These are phyloP conservation scores for Cavenderia fasciculata DNA, from an alignment of 78 protist genomes.

Conservation along the genomic window DNA sequence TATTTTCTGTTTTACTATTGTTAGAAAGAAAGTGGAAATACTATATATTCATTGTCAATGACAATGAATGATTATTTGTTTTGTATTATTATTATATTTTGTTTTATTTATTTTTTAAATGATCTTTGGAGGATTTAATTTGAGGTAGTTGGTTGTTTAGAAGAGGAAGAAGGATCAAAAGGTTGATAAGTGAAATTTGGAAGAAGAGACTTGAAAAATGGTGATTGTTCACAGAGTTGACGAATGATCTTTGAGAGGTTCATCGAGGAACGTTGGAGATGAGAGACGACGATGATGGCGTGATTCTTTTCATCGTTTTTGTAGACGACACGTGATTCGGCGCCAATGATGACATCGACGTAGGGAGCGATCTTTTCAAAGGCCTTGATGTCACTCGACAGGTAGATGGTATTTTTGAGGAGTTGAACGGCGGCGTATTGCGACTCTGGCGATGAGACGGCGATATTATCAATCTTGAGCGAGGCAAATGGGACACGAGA, in stretches of 20 bases:
- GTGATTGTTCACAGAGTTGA: not conserved
- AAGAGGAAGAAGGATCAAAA: no score
- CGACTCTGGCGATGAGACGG: not conserved
- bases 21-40: no score
- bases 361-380: not conserved
- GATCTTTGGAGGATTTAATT: no score
- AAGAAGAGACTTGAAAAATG: slow-evolving; percentile 25
- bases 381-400: not conserved
- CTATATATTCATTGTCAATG: no score
- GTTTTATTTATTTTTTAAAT: no score
- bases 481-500: not conserved
- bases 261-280: not conserved
- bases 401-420: slow-evolving; percentile 11
- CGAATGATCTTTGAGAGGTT: slow-evolving; percentile 6
- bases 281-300: not conserved
- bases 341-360: slow-evolving; percentile 15
- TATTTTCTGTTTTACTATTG: no score
- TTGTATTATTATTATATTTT: no score
- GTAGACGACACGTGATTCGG: not conserved
- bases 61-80: no score
- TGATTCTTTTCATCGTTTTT: not conserved
- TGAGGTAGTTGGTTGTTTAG: no score
- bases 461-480: not conserved
- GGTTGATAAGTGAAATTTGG: no score
- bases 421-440: slow-evolving; percentile 1